A percentile compares a stretch with the other conserved stretches of the same genome.
These are phyloP conservation scores for Podila horticola DNA, from an alignment of 192 early-diverging fungal species.

Conservation along the genomic window DNA sequence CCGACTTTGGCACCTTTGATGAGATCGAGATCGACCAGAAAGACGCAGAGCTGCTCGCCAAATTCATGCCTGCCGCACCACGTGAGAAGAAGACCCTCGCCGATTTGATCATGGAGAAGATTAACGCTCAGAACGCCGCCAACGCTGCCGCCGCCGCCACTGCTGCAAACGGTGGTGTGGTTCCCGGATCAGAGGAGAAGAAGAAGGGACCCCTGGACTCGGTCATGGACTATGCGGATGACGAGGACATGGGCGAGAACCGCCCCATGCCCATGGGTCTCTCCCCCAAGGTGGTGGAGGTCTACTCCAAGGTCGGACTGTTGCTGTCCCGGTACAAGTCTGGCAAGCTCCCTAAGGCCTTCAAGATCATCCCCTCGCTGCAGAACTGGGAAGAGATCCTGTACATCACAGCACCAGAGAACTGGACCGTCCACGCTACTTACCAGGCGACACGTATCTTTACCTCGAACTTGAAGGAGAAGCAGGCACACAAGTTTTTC, in stretches of 20 bases:
- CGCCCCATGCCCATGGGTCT: conserved; percentile 63
- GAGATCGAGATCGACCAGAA: conserved; percentile 77
- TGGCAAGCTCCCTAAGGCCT: conserved; percentile 95
- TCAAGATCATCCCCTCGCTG: conserved; percentile 98
- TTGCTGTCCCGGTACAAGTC: conserved; percentile 93
- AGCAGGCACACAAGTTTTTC: conserved; percentile 94
- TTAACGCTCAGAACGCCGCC: conserved; percentile 76
- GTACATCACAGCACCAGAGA: conserved; percentile 88
- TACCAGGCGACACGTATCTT: conserved; percentile 97
- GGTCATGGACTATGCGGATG: conserved; percentile 43
- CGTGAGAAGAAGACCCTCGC: conserved; percentile 89
- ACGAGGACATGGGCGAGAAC: conserved; percentile 48
- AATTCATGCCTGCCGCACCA: conserved; percentile 90
- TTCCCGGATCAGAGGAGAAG: conserved; percentile 36
- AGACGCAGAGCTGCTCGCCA: conserved; percentile 87
- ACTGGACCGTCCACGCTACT: conserved; percentile 97
- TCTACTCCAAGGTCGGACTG: conserved; percentile 94
- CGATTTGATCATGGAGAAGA: conserved; percentile 97
- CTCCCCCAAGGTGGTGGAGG: conserved; percentile 92
- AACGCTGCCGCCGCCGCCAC: conserved; percentile 44
- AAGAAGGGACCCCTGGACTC: conserved; percentile 52
- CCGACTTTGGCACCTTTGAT: conserved; percentile 55
- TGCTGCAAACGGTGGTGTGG: conserved; percentile 19
- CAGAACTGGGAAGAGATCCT: conserved; percentile 98
- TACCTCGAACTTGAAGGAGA: conserved; percentile 95